Conservation (phyloP, 805 yeast genomes). For the Cyberlindnera maritima region DNA sequence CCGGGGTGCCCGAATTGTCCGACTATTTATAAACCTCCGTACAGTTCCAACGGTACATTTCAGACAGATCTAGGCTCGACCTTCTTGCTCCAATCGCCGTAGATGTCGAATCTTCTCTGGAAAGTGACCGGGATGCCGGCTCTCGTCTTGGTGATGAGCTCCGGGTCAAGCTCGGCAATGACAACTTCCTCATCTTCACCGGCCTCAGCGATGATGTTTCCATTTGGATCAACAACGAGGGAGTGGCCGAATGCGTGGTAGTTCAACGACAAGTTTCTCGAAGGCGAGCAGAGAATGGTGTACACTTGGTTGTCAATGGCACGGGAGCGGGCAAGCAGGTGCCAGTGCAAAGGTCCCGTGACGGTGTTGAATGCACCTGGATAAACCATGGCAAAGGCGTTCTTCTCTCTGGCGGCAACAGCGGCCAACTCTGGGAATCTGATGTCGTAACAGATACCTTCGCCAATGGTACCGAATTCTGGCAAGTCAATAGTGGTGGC, state of each 20-base stretch:
- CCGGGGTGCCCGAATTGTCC: no score
- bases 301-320: conserved; percentile 76
- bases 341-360: conserved; percentile 87
- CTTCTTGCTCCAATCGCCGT: conserved; percentile 26
- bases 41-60: no score
- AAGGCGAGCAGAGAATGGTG: conserved; percentile 83
- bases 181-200: conserved; percentile 76
- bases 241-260: conserved; percentile 74
- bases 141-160: conserved; percentile 53
- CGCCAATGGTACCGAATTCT: conserved; percentile 60
- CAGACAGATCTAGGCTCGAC: conserved; percentile 17
- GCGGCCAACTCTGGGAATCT: conserved; percentile 80
- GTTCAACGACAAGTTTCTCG: conserved; percentile 59
- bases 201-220: conserved; percentile 68
- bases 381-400: conserved; percentile 75
- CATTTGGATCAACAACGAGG: conserved; percentile 62
- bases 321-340: conserved; percentile 65
- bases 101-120: conserved; percentile 73
- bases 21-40: no score
- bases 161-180: conserved; percentile 71
- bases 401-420: conserved; percentile 59
- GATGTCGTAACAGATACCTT: conserved; percentile 83
- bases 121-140: conserved; percentile 62
- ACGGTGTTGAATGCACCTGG: conserved; percentile 89
- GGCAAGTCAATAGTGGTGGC: conserved; percentile 56